phyloP scores from a whole-genome alignment of 2,329 filamentous ascomycete genomes.

The Berkeleyomyces rouxiae region DNA sequence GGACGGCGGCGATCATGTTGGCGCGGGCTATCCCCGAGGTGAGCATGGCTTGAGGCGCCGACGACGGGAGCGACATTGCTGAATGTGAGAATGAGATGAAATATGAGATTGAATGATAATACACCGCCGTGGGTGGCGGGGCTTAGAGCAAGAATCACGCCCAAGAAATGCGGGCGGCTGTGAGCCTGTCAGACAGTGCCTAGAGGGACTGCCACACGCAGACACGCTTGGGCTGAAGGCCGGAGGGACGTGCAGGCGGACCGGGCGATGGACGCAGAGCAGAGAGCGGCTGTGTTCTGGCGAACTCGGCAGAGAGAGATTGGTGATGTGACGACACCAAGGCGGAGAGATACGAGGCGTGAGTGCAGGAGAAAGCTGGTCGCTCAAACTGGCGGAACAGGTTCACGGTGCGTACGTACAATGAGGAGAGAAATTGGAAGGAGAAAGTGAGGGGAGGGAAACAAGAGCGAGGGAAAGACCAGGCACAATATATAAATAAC shows the following conservation, averaged over 20 bases:
- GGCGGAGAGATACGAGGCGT: not conserved
- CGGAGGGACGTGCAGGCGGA: no score
- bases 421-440: conserved; percentile 8
- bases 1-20: not conserved
- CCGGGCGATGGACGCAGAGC: no score
- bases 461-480: conserved; percentile 15
- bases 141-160: no score
- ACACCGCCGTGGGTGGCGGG: no score
- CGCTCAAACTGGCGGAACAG: not conserved
- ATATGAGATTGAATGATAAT: not conserved
- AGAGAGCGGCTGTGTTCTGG: not conserved
- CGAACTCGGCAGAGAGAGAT: conserved; percentile 1
- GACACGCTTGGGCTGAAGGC: no score
- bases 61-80: not conserved
- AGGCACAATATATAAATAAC: not conserved
- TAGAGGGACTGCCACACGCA: no score
- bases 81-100: not conserved
- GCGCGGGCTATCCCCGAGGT: not conserved
- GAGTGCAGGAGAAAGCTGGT: not conserved
- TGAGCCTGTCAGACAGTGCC: no score
- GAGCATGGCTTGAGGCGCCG: not conserved
- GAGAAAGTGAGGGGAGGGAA: conserved; percentile 12
- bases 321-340: conserved; percentile 9
- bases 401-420: conserved; percentile 13
- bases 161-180: no score